Evolutionary conservation across 169 alveolate genomes (phyloP).

Genomic region (Plasmodium vinckei): DNA sequence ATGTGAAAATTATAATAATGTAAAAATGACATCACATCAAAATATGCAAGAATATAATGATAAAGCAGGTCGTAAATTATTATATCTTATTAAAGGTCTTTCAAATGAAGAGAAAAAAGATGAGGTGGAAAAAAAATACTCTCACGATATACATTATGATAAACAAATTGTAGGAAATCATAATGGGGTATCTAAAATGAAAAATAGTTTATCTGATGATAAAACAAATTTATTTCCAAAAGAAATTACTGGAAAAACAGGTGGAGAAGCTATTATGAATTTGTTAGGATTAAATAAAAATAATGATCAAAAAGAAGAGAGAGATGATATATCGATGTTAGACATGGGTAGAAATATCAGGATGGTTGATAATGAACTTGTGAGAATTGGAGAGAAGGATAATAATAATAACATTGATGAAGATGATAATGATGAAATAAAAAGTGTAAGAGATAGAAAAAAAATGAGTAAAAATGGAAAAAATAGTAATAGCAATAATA

Average conservation of each 20-base stretch:
- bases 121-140: neutral
- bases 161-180: neutral
- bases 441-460: neutral
- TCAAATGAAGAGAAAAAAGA: constrained; percentile 6
- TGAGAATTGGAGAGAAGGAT: constrained; percentile 9
- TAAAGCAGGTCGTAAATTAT: constrained; percentile 34
- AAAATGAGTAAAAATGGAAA: neutral
- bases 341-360: constrained; percentile 5
- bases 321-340: constrained; percentile 13
- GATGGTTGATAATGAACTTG: neutral
- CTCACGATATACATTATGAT: neutral
- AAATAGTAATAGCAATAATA: neutral
- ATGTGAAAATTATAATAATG: neutral
- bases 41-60: constrained; percentile 17
- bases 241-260: constrained; percentile 23
- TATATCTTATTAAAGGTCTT: constrained; percentile 43
- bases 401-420: neutral
- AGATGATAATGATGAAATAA: neutral
- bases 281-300: constrained; percentile 43
- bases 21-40: neutral
- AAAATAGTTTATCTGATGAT: neutral
- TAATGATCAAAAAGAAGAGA: constrained; percentile 28
- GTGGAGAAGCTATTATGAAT: constrained; percentile 73
- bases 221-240: neutral
- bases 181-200: neutral